Evolutionary conservation across 2,329 filamentous ascomycete genomes (phyloP), one percentile per base, ranked within the genome.

Genomic region (Diaporthe citriasiana): DNA sequence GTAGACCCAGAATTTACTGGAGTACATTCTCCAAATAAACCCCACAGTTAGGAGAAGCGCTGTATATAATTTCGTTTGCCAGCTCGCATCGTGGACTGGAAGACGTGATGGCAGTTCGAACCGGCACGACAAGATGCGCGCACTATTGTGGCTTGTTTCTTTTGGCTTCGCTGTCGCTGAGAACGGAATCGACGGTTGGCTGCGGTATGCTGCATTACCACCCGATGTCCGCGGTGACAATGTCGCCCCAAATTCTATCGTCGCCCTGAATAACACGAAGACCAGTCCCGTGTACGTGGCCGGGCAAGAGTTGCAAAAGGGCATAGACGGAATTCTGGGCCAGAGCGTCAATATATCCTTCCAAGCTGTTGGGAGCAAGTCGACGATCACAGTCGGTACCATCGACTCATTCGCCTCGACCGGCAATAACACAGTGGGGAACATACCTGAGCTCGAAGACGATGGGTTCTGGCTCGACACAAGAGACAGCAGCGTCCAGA

Each of bases 391-490:
- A 1, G 84, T 90, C 7, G 89, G 88, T 10, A 90, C 88, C 0
- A 71, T 87, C 15, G 81, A 83, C 5, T 83, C 84, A 63, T 88
- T 87, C 77, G 77, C 78, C 13, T 78, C 81, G 15, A 77, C 79
- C 0, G 83, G 84, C 70, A 83, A 83, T 10, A 76, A 76, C 8
- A 57, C 81, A 19, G 73, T 78, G 10, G 72, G n/a, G n/a, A n/a
- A 80, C 25, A 66, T 51, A 3, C 81, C 84, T 0, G 79, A 85
- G 7, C 84, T 92, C 19, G 82, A 84, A 42, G 84, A 87, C 17
- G 90, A 92, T 77, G 92, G 92, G 4, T 94, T 90, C 81, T 92
- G 87, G 84, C 84, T 94, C 40, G 87, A 82, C 76, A 88, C 84
- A 7, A 82, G 82, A 7, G 84, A 82, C 12, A 77, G 82, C 0